phyloP scores from a whole-genome alignment of 2,329 filamentous ascomycete genomes.

The Aciculosporium take region DNA sequence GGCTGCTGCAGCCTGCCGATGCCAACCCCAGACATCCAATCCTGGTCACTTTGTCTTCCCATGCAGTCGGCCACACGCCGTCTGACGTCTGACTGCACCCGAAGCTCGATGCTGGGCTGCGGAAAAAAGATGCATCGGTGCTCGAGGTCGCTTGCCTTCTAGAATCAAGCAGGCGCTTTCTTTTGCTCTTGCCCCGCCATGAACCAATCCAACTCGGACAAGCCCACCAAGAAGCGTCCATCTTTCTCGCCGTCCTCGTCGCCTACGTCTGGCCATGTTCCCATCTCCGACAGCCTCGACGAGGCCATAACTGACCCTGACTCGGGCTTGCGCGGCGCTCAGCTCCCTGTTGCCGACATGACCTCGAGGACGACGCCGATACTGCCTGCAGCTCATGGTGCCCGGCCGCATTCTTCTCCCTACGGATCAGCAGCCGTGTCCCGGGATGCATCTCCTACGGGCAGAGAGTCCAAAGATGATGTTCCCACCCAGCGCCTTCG shows the following conservation, averaged over 20 bases:
- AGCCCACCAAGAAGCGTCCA: slow-evolving; percentile 5
- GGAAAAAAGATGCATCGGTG: too few relatives aligned
- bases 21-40: too few relatives aligned
- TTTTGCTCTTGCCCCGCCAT: slow-evolving; percentile 13
- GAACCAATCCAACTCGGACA: slow-evolving; percentile 13
- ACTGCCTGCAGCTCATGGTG: slow-evolving; percentile 16
- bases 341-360: slow-evolving; percentile 14
- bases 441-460: slow-evolving; percentile 22
- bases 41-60: too few relatives aligned
- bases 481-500: slow-evolving; percentile 20
- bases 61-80: too few relatives aligned
- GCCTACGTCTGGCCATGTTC: slow-evolving; percentile 10
- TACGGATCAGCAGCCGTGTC: slow-evolving; percentile 25
- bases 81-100: too few relatives aligned
- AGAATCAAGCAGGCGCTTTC: neutral
- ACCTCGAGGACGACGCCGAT: slow-evolving; percentile 23
- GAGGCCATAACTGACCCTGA: slow-evolving; percentile 15
- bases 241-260: slow-evolving; percentile 3
- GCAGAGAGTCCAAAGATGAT: slow-evolving; percentile 18
- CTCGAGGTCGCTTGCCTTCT: too few relatives aligned
- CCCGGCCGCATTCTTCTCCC: slow-evolving; percentile 17
- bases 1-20: too few relatives aligned
- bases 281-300: slow-evolving; percentile 8
- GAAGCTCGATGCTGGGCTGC: too few relatives aligned
- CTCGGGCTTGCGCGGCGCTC: slow-evolving; percentile 8